phyloP scores from a whole-genome alignment of 495 filamentous ascomycete genomes.

The Diplogelasinospora grovesii region DNA sequence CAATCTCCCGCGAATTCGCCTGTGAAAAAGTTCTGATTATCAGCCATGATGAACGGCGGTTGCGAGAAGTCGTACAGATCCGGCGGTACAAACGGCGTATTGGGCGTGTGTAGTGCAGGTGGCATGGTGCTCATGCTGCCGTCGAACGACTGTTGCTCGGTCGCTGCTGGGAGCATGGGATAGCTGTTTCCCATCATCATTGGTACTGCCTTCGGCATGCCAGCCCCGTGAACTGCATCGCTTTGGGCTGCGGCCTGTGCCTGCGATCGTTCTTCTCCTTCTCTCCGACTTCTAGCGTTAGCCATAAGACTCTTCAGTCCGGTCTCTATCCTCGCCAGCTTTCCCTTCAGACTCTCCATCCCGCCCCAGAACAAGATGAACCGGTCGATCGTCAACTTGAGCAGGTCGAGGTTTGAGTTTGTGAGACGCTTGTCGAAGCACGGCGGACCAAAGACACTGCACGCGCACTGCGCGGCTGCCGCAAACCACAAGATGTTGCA shows the following conservation, averaged over 20 bases:
- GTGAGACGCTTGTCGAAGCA: slow-evolving; percentile 8
- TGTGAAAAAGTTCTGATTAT: slow-evolving; percentile 2
- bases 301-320: slow-evolving; percentile 11
- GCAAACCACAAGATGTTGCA: slow-evolving; percentile 28
- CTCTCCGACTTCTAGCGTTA: neutral
- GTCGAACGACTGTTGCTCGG: too few relatives aligned
- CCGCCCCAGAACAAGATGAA: slow-evolving; percentile 15
- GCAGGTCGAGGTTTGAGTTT: slow-evolving; percentile 10
- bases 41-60: neutral
- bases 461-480: slow-evolving; percentile 20
- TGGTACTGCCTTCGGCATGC: neutral
- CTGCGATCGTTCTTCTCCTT: neutral
- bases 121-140: too few relatives aligned
- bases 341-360: slow-evolving; percentile 14
- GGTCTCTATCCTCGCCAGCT: slow-evolving; percentile 11
- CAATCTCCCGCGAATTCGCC: slow-evolving; percentile 7
- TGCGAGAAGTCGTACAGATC: slow-evolving; percentile 4
- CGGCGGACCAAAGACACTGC: slow-evolving; percentile 12
- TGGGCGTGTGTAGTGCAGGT: too few relatives aligned
- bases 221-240: neutral
- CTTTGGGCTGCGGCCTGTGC: neutral
- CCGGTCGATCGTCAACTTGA: slow-evolving; percentile 12
- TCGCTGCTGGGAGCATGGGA: neutral
- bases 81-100: neutral
- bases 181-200: neutral